These are phyloP conservation scores for Oryza meridionalis DNA, from an alignment of 176 grass and related monocot genomes.

Conservation along the genomic window DNA sequence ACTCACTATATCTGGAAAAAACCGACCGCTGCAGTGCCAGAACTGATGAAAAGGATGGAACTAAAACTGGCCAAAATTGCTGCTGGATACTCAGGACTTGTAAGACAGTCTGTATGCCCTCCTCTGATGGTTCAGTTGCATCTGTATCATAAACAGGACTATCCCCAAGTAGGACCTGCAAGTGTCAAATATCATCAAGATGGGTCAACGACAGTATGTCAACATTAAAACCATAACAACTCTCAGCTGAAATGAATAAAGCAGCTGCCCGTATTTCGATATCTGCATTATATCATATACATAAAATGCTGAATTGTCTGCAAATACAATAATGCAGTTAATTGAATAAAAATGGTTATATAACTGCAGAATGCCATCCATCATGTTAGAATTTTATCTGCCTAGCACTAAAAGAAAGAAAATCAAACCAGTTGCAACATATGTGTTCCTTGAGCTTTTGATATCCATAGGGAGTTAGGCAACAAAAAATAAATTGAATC, in stretches of 20 bases:
- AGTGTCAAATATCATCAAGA: slow-evolving; percentile 26
- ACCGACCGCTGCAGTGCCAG: slow-evolving; percentile 54
- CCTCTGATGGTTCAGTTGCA: slow-evolving; percentile 61
- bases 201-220: neutral
- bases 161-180: slow-evolving; percentile 78
- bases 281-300: neutral
- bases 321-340: slow-evolving; percentile 8
- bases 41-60: slow-evolving; percentile 55
- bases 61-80: slow-evolving; percentile 78
- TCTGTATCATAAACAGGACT: slow-evolving; percentile 33
- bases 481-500: neutral
- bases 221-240: slow-evolving; percentile 6
- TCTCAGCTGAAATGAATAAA: slow-evolving; percentile 9
- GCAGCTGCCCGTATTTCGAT: slow-evolving; percentile 4
- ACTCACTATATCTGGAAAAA: slow-evolving; percentile 76
- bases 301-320: slow-evolving; percentile 18
- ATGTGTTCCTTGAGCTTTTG: slow-evolving; percentile 1
- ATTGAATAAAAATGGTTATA: neutral
- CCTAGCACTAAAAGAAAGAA: slow-evolving; percentile 19
- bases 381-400: slow-evolving; percentile 4
- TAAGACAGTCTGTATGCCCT: slow-evolving; percentile 66
- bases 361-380: neutral
- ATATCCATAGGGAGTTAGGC: slow-evolving; percentile 11
- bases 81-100: slow-evolving; percentile 73
- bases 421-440: neutral